A percentile compares a stretch with the other conserved stretches of the same genome.
These are phyloP conservation scores for Candida gorgasii DNA, from an alignment of 805 yeast genomes.

Conservation along the genomic window DNA sequence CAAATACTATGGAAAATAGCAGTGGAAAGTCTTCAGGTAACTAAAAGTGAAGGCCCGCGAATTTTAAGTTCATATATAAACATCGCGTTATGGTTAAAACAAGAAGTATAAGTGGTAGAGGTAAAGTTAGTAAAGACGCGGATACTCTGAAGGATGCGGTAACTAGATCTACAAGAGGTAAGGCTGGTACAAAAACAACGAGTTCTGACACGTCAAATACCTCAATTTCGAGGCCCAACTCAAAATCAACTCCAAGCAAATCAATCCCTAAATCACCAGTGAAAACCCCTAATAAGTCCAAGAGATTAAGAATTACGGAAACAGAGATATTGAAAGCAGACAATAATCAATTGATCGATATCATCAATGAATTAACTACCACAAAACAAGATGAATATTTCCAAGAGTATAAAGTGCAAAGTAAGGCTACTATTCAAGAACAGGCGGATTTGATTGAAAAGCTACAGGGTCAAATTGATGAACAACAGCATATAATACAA, in stretches of 20 bases:
- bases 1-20: no score
- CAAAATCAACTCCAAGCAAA: constrained; percentile 4
- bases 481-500: constrained; percentile 31
- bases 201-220: neutral
- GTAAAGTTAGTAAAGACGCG: constrained; percentile 1
- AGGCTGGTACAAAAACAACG: neutral
- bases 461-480: constrained; percentile 24
- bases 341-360: constrained; percentile 26
- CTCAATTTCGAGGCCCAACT: neutral
- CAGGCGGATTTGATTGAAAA: constrained; percentile 25
- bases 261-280: constrained; percentile 1
- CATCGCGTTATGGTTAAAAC: constrained; percentile 14
- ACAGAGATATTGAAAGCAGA: constrained; percentile 30
- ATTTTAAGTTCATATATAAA: neutral
- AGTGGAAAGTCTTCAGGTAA: neutral
- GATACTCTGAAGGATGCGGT: constrained; percentile 5
- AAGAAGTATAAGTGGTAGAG: constrained; percentile 12
- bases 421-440: constrained; percentile 18
- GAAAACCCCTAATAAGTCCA: neutral
- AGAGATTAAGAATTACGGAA: constrained; percentile 20
- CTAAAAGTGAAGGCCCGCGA: no score
- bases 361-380: constrained; percentile 31
- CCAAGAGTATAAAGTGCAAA: constrained; percentile 23
- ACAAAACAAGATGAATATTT: constrained; percentile 36
- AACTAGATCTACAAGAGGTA: neutral